These are phyloP conservation scores for Alliaria petiolata DNA, from an alignment of 345 rosid genomes.

Conservation along the genomic window DNA sequence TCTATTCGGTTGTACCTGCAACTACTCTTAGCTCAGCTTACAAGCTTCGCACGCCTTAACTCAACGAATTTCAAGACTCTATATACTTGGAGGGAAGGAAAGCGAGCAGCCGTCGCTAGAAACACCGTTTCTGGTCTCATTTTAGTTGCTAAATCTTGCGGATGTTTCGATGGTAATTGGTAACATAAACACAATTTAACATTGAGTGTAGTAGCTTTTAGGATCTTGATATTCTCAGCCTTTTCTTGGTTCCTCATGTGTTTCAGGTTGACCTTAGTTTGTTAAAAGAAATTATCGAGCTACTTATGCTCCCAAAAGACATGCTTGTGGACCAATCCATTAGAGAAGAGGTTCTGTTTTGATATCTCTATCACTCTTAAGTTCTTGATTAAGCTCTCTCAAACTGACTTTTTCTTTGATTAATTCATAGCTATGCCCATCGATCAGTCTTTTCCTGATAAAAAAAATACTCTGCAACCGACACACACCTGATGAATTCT, in stretches of 20 bases:
- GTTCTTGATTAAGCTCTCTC: background rate
- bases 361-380: background rate
- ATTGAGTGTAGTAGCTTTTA: background rate
- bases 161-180: conserved; percentile 89
- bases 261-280: conserved; percentile 68
- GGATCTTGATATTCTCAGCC: background rate
- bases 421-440: conserved; percentile 64
- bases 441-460: conserved; percentile 60
- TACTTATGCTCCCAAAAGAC: conserved; percentile 97
- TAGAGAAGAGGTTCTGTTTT: conserved; percentile 59
- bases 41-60: conserved; percentile 87
- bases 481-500: conserved; percentile 95
- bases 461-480: conserved; percentile 91
- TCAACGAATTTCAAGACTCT: conserved; percentile 80
- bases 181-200: background rate
- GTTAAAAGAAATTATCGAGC: conserved; percentile 75
- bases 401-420: background rate
- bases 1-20: conserved; percentile 80
- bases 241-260: conserved; percentile 18
- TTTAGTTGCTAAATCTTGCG: conserved; percentile 77
- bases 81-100: conserved; percentile 65
- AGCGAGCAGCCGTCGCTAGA: conserved; percentile 61
- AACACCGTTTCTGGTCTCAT: conserved; percentile 76
- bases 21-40: conserved; percentile 85
- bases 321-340: conserved; percentile 66